phyloP scores from a whole-genome alignment of 352 stramenopile species.

The Pythium rishiriense region DNA sequence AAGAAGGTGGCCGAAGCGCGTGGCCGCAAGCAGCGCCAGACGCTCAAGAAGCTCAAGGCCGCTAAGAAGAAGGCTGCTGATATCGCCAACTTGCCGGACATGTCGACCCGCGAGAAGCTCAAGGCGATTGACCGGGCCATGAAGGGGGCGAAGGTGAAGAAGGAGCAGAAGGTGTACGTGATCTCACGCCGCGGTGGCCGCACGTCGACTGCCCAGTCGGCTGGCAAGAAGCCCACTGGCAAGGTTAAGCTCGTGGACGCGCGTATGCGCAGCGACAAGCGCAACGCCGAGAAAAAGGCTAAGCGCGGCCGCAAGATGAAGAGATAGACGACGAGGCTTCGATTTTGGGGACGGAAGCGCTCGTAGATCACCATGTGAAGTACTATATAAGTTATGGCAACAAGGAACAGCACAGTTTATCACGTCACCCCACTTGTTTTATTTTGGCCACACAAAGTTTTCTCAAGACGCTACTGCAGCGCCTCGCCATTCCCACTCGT shows the following conservation, averaged over 20 bases:
- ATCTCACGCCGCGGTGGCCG: constrained; percentile 83
- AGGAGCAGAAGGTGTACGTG: constrained; percentile 97
- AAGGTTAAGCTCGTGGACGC: constrained; percentile 98
- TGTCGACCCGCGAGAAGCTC: constrained; percentile 97
- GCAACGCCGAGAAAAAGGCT: constrained; percentile 74
- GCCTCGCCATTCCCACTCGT: constrained; percentile 24
- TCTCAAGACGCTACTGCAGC: background rate
- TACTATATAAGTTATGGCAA: constrained; percentile 60
- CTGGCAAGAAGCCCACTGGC: constrained; percentile 78
- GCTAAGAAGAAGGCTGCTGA: constrained; percentile 98
- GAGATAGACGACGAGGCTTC: constrained; percentile 46
- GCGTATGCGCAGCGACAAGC: constrained; percentile 97
- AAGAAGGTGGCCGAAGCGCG: constrained; percentile 99
- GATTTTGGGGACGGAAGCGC: background rate
- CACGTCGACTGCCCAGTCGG: constrained; percentile 49
- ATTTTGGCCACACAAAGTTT: background rate
- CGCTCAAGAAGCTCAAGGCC: constrained; percentile 94
- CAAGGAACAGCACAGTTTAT: background rate
- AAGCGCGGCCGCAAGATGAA: constrained; percentile 89
- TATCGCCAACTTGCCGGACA: constrained; percentile 95
- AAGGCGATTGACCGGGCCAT: constrained; percentile 98
- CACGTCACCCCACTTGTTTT: background rate
- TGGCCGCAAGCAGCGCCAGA: constrained; percentile 93
- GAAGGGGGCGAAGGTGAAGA: constrained; percentile 88
- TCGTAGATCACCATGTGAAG: background rate